Conservation (phyloP, 176 grass and related monocot species). For the Oryza meridionalis region DNA sequence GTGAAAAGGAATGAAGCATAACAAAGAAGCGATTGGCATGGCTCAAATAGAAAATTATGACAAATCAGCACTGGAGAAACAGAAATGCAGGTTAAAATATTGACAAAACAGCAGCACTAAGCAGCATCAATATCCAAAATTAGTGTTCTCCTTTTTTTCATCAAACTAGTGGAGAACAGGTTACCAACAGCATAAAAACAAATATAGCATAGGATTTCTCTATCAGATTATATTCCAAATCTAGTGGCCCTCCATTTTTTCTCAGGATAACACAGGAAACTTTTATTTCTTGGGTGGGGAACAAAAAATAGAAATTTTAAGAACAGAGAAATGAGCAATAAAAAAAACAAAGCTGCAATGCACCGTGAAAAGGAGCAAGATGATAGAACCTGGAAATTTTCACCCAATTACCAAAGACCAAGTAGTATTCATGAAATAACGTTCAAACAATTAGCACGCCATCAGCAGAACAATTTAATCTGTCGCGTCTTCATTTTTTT, state of each 20-base stretch:
- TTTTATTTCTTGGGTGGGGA: background rate
- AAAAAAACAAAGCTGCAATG: background rate
- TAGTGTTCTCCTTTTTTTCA: slow-evolving; percentile 3
- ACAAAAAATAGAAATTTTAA: background rate
- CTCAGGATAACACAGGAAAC: background rate
- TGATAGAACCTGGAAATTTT: slow-evolving; percentile 1
- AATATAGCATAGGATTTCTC: background rate
- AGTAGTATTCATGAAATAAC: background rate
- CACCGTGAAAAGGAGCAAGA: background rate
- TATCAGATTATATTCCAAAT: slow-evolving; percentile 5
- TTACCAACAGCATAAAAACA: slow-evolving; percentile 7
- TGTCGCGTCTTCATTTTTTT: slow-evolving; percentile 4
- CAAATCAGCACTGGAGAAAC: slow-evolving; percentile 3
- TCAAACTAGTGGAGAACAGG: background rate
- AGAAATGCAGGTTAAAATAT: slow-evolving; percentile 26
- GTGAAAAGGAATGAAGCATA: slow-evolving; percentile 25
- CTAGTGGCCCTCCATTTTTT: background rate
- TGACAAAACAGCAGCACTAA: background rate
- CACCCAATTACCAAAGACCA: background rate
- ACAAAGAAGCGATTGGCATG: slow-evolving; percentile 7
- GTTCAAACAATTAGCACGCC: background rate
- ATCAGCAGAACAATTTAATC: background rate
- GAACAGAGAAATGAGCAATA: background rate
- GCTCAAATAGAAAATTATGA: background rate
- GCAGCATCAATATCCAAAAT: slow-evolving; percentile 37